Percentiles rank a stretch among this genome's conserved stretches.
phyloP scores from a whole-genome alignment of 331 rosid genomes.

The Quercus lobata region DNA sequence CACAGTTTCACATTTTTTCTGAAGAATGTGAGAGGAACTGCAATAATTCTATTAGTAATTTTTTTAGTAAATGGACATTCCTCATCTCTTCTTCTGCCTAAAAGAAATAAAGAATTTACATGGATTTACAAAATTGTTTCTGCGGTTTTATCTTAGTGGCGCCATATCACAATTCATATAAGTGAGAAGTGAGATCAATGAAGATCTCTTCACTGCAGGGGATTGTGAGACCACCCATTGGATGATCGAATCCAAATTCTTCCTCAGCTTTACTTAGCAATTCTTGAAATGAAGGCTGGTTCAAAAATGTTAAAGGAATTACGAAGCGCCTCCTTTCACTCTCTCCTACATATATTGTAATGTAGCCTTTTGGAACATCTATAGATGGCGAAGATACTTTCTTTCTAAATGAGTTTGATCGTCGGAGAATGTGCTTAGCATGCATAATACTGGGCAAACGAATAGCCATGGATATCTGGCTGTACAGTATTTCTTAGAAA shows the following conservation, averaged over 20 bases:
- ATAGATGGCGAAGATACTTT: neutral
- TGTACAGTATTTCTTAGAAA: no score
- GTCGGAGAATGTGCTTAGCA: no score
- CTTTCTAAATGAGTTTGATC: neutral
- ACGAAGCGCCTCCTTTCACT: constrained; percentile 15
- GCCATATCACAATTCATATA: neutral
- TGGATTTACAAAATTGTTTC: neutral
- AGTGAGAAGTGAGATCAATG: neutral
- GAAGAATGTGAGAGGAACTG: neutral
- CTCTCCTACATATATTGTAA: constrained; percentile 29
- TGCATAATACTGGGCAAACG: neutral
- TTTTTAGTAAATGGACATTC: neutral
- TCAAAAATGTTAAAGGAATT: constrained; percentile 25
- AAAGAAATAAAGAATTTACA: no score
- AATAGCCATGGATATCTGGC: no score
- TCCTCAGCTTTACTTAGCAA: constrained; percentile 20
- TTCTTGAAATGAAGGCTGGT: constrained; percentile 11
- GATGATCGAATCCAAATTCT: constrained; percentile 31
- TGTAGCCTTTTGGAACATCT: constrained; percentile 3
- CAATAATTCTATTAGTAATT: neutral
- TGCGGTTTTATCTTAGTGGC: no score
- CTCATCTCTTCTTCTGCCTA: neutral
- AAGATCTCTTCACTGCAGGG: constrained; percentile 32
- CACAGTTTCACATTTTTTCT: constrained; percentile 1
- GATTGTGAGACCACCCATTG: constrained; percentile 28